A percentile compares a stretch with the other conserved stretches of the same genome.
Conservation (phyloP, 306 rosid species). For the Cicer judaicum region DNA sequence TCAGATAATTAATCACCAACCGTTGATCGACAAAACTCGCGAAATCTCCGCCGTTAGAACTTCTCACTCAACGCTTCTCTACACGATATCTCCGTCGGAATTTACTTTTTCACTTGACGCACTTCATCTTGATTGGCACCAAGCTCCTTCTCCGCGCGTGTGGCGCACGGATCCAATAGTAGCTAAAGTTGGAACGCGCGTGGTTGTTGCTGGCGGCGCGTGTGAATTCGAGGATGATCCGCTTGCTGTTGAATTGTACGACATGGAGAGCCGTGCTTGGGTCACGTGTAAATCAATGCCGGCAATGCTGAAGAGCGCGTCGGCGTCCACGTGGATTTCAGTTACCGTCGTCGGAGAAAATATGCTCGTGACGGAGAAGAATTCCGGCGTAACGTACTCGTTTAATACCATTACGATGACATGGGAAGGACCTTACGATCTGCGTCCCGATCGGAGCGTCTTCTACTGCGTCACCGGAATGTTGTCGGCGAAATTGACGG, state of each 20-base stretch:
- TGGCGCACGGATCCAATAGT: constrained; percentile 74
- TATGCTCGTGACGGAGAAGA: constrained; percentile 62
- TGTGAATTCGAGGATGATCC: constrained; percentile 68
- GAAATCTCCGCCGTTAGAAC: constrained; percentile 58
- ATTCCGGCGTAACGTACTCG: constrained; percentile 54
- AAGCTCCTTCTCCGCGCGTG: constrained; percentile 49
- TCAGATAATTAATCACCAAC: constrained; percentile 34
- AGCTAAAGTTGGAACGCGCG: constrained; percentile 45
- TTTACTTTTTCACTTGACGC: constrained; percentile 69
- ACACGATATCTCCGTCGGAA: constrained; percentile 56
- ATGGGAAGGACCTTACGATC: constrained; percentile 71
- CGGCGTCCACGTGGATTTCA: constrained; percentile 66
- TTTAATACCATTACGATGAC: constrained; percentile 50
- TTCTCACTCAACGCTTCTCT: constrained; percentile 70
- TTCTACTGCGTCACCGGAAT: constrained; percentile 48
- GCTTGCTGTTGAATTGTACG: constrained; percentile 67
- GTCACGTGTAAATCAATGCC: constrained; percentile 60
- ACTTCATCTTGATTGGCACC: constrained; percentile 62
- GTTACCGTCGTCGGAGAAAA: constrained; percentile 49
- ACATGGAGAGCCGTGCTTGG: constrained; percentile 51
- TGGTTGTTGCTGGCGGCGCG: constrained; percentile 65
- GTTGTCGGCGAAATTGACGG: constrained; percentile 44
- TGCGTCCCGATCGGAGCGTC: constrained; percentile 41
- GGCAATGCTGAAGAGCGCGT: constrained; percentile 47
- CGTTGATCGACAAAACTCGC: constrained; percentile 22